phyloP scores from a whole-genome alignment of 306 rosid species.

The Pterocarpus santalinus region DNA sequence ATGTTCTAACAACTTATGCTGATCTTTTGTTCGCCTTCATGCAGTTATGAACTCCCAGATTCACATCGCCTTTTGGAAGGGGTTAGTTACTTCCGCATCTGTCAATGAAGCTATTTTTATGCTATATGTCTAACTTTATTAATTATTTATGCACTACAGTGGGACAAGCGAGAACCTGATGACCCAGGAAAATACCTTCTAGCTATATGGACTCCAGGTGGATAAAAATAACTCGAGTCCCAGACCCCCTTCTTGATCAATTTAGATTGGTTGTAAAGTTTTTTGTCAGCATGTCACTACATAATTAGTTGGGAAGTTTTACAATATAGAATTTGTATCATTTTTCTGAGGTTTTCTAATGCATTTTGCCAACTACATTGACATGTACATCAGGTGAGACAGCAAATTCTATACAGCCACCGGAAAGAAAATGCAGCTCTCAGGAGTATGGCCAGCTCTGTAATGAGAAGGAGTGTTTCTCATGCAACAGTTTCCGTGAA shows the following conservation, averaged over 20 bases:
- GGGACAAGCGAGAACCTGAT: conserved; percentile 85
- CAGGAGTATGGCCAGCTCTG: conserved; percentile 70
- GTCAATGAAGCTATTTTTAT: conserved; percentile 3
- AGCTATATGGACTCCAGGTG: conserved; percentile 97
- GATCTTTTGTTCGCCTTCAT: conserved; percentile 46
- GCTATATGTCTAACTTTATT: conserved; percentile 15
- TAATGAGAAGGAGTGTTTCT: conserved; percentile 69
- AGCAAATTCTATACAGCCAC: conserved; percentile 73
- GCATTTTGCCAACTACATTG: conserved; percentile 34
- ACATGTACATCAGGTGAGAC: conserved; percentile 77
- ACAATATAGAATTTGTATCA: conserved; percentile 25
- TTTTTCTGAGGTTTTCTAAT: conserved; percentile 30
- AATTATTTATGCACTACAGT: conserved; percentile 55
- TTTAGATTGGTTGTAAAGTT: conserved; percentile 15
- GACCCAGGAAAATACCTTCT: conserved; percentile 89
- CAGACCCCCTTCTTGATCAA: conserved; percentile 3
- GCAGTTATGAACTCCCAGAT: conserved; percentile 97
- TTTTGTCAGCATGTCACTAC: neutral
- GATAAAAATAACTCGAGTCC: conserved; percentile 8
- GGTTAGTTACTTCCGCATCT: conserved; percentile 57
- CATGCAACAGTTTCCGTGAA: conserved; percentile 81
- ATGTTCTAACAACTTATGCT: conserved; percentile 29
- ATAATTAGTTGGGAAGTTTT: conserved; percentile 7
- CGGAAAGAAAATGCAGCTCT: conserved; percentile 68
- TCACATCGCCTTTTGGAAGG: conserved; percentile 79